A percentile compares a stretch with the other conserved stretches of the same genome.
phyloP scores from a whole-genome alignment of 805 yeast genomes.

The Lipomyces sp. region DNA sequence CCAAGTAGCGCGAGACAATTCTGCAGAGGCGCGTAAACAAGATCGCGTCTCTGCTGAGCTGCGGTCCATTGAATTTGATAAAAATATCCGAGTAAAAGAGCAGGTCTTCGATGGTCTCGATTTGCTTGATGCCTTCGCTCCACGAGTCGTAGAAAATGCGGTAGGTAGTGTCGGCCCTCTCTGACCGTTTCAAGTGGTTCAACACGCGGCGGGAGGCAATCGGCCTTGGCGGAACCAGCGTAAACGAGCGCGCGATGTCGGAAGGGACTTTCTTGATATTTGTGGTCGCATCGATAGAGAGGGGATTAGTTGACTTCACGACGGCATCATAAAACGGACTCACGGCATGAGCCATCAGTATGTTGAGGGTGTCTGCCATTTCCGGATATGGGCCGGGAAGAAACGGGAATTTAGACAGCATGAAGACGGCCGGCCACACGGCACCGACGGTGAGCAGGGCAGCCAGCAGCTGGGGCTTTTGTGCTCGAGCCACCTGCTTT shows the following conservation, averaged over 20 bases:
- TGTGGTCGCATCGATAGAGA: neutral
- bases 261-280: slow-evolving; percentile 12
- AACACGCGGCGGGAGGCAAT: slow-evolving; percentile 15
- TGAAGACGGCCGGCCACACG: slow-evolving; percentile 56
- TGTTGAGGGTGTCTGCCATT: slow-evolving; percentile 47
- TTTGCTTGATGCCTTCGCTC: slow-evolving; percentile 43
- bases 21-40: slow-evolving; percentile 60
- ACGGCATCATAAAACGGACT: slow-evolving; percentile 45
- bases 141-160: slow-evolving; percentile 42
- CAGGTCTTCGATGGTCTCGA: slow-evolving; percentile 45
- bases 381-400: slow-evolving; percentile 54
- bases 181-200: slow-evolving; percentile 20
- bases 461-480: slow-evolving; percentile 50
- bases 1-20: slow-evolving; percentile 41
- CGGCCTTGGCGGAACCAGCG: slow-evolving; percentile 7
- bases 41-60: slow-evolving; percentile 47
- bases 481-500: slow-evolving; percentile 23
- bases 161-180: slow-evolving; percentile 14
- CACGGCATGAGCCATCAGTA: slow-evolving; percentile 50
- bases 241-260: neutral
- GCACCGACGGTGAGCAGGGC: slow-evolving; percentile 57
- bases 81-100: slow-evolving; percentile 48
- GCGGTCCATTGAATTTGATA: slow-evolving; percentile 54
- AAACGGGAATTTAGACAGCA: slow-evolving; percentile 60
- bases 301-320: slow-evolving; percentile 1